Evolutionary conservation across 2,329 filamentous ascomycete species (phyloP).

Genomic region (Penicillium fuscoglaucum): DNA sequence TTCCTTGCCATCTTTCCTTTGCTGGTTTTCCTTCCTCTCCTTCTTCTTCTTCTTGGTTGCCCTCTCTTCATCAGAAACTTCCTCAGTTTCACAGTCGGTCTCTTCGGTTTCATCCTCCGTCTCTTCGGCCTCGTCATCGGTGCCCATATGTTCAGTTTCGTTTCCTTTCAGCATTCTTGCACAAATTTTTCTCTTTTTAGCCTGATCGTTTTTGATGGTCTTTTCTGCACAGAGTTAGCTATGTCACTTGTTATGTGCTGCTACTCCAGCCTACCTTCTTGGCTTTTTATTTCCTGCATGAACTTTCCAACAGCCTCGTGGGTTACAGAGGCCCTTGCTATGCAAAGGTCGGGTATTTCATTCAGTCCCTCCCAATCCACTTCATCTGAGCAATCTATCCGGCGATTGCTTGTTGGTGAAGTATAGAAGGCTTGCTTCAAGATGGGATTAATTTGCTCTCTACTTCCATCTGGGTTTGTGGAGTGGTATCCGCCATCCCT

Average conservation of each 20-base stretch:
- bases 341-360: slow-evolving; percentile 1
- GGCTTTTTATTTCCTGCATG: background rate
- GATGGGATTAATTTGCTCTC: background rate
- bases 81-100: background rate
- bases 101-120: background rate
- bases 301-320: background rate
- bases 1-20: background rate
- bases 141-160: background rate
- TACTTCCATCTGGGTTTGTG: background rate
- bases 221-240: background rate
- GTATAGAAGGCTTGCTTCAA: background rate
- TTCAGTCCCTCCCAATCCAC: background rate
- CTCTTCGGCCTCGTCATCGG: background rate
- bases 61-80: background rate
- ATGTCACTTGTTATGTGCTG: background rate
- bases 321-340: background rate
- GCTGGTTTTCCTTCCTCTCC: background rate
- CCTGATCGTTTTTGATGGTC: background rate
- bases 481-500: background rate
- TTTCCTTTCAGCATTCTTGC: background rate
- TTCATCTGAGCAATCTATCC: background rate
- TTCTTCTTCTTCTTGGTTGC: too few species aligned
- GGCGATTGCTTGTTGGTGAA: background rate
- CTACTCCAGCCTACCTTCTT: background rate
- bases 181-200: background rate